Evolutionary conservation across 495 filamentous ascomycete species (phyloP), one percentile per base, ranked within the genome.

Genomic region (Staphylotrichum longicolle): DNA sequence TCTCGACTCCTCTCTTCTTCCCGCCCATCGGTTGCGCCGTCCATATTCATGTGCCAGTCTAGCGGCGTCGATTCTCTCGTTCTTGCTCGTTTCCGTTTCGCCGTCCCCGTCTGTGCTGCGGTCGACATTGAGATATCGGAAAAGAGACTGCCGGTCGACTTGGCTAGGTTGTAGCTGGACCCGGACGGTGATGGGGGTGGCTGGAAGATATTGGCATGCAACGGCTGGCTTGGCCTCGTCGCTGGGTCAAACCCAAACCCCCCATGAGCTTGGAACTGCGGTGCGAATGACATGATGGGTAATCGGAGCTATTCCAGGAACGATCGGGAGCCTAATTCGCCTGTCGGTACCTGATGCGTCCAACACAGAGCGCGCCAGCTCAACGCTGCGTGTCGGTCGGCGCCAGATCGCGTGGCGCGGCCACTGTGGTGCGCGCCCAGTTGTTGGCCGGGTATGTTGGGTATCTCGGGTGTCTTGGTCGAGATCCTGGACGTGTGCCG

Each of bases 121-220:
- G 63, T 69, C 33, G 68, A 63, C 72, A 74, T 74, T 20, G 70
- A 71, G 10, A 69, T 54, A 57, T 81, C 74, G 30, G 75, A 76
- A 41, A 77, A 75, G 30, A 84, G 63, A 46, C 80, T 86, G 27
- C 74, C 74, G 8, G 85, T 83, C 8, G 85, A 86, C 61, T 75
- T 76, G 12, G 72, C 68, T 5, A 83, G 75, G 64, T 87, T 84
- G 8, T 86, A 85, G 33, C 78, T 83, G 7, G 85, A 83, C 3
- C 83, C 77, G 5, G 86, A 86, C 5, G 85, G 81, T 14, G 88
- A 84, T 3, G 59, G 49, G n/a, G 89, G 88, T 3, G 87, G 82
- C 61, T 85, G 88, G 70, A 91, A 92, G 66, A 92, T 74, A 71
- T 83, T 71, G 67, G 81, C 75, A 83, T 65, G 72, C 4, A 74